A percentile compares a stretch with the other conserved stretches of the same genome.
phyloP scores from a whole-genome alignment of 2,329 filamentous ascomycete genomes.

The Pseudogymnoascus sp. region DNA sequence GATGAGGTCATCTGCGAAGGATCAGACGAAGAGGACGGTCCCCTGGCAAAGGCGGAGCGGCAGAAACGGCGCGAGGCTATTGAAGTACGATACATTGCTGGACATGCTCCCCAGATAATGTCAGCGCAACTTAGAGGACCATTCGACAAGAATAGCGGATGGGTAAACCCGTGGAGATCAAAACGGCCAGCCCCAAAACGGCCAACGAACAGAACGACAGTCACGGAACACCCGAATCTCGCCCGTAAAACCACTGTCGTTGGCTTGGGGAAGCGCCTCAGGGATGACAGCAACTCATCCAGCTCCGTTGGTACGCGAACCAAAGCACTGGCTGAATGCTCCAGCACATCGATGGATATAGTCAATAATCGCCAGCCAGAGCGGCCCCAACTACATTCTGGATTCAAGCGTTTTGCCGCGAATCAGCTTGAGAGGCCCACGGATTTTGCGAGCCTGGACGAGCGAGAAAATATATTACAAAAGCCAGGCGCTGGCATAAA shows the following conservation, averaged over 20 bases:
- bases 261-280: background rate
- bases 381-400: background rate
- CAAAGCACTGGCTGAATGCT: background rate
- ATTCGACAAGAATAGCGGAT: conserved; percentile 42
- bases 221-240: background rate
- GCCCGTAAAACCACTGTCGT: background rate
- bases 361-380: background rate
- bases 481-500: background rate
- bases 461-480: background rate
- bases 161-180: conserved; percentile 45
- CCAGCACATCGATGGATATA: background rate
- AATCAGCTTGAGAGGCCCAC: background rate
- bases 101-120: conserved; percentile 45
- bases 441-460: background rate
- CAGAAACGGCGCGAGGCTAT: conserved; percentile 49
- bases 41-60: conserved; percentile 37
- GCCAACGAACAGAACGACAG: background rate
- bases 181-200: conserved; percentile 11
- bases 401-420: background rate
- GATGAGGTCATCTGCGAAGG: background rate
- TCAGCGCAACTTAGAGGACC: conserved; percentile 55
- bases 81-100: conserved; percentile 49
- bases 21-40: background rate
- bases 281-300: background rate
- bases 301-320: background rate